A percentile compares a stretch with the other conserved stretches of the same genome.
Evolutionary conservation across 768 basidiomycete species (phyloP).

Genomic region (Pleurotus djamor): DNA sequence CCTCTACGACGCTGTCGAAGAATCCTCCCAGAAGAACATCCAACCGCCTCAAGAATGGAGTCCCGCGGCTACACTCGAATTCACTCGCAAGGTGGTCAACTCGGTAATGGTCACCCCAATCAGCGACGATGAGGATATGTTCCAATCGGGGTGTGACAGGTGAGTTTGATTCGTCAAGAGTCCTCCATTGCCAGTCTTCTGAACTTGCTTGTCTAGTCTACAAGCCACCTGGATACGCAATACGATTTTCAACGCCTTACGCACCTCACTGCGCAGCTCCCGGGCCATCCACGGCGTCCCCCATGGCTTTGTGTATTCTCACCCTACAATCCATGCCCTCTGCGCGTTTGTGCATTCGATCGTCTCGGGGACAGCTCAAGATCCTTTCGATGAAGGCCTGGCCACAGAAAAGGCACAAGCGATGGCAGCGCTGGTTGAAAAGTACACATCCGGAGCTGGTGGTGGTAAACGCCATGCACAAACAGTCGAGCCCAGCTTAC

Average conservation of each 20-base stretch:
- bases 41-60: constrained; percentile 18
- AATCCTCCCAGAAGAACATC: constrained; percentile 9
- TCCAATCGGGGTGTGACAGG: constrained; percentile 39
- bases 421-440: not conserved
- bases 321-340: constrained; percentile 17
- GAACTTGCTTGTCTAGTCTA: constrained; percentile 11
- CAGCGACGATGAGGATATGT: constrained; percentile 32
- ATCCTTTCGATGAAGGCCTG: not conserved
- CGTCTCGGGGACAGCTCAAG: not conserved
- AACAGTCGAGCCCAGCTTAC: not conserved
- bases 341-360: not conserved
- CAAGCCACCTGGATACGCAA: constrained; percentile 28
- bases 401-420: not conserved
- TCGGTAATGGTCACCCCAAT: constrained; percentile 22
- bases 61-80: constrained; percentile 15
- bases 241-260: constrained; percentile 15
- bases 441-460: not conserved
- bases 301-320: constrained; percentile 19
- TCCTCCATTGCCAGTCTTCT: not conserved
- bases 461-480: not conserved
- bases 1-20: constrained; percentile 24
- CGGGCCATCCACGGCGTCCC: constrained; percentile 11
- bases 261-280: constrained; percentile 9
- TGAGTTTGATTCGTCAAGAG: constrained; percentile 7
- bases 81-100: constrained; percentile 27